Evolutionary conservation across 106 monocot species (phyloP).

Genomic region (Allium cepa): DNA sequence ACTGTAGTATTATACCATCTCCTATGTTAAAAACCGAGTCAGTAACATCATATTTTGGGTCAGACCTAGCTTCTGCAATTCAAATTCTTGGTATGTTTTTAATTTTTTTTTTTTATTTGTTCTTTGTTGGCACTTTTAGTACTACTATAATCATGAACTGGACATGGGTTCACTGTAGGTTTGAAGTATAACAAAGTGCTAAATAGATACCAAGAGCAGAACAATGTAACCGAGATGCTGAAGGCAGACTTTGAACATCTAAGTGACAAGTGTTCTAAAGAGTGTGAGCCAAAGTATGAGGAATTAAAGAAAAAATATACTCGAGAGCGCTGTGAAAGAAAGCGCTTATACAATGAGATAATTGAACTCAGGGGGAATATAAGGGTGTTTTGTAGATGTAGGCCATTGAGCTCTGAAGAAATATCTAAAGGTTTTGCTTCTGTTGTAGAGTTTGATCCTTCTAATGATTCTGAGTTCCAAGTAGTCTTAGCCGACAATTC

Average conservation of each 20-base stretch:
- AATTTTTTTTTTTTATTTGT: neutral
- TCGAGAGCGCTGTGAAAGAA: conserved; percentile 54
- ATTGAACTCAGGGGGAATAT: conserved; percentile 91
- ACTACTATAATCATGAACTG: neutral
- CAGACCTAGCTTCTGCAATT: conserved; percentile 27
- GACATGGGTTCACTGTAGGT: conserved; percentile 14
- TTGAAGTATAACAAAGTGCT: conserved; percentile 41
- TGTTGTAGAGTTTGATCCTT: conserved; percentile 55
- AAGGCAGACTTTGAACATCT: conserved; percentile 8
- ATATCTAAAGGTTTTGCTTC: conserved; percentile 48
- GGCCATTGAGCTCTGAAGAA: conserved; percentile 74
- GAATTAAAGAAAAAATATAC: conserved; percentile 51
- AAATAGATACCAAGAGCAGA: conserved; percentile 19
- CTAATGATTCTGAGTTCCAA: conserved; percentile 64
- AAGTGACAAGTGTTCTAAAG: conserved; percentile 36
- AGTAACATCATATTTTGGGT: conserved; percentile 7
- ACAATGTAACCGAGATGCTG: conserved; percentile 12
- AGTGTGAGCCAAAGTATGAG: conserved; percentile 50
- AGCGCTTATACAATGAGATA: conserved; percentile 77
- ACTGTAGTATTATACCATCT: conserved; percentile 25
- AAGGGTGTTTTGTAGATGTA: conserved; percentile 91
- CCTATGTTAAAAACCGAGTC: conserved; percentile 20
- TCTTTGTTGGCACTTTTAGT: neutral
- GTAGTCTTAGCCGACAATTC: conserved; percentile 51
- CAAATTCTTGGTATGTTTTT: conserved; percentile 36